Evolutionary conservation across 2,329 filamentous ascomycete species (phyloP).

Genomic region (Tolypocladium tropicale): DNA sequence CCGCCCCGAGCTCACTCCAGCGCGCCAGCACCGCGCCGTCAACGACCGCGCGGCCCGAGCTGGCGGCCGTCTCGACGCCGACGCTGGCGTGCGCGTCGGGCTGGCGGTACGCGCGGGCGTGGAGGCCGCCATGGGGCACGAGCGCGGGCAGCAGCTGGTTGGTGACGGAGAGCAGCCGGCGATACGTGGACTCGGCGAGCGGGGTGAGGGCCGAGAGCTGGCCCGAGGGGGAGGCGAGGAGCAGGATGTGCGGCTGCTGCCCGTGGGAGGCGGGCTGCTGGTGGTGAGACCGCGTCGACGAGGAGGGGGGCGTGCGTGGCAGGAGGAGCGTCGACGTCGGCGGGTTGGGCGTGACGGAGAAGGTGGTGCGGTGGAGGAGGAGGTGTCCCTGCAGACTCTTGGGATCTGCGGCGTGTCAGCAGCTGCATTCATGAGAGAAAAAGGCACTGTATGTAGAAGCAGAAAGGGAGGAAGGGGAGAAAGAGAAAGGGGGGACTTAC

Average conservation of each 20-base stretch:
- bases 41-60: conserved; percentile 56
- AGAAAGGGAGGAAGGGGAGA: too few species aligned
- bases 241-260: conserved; percentile 35
- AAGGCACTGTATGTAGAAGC: background rate
- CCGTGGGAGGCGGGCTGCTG: background rate
- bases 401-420: conserved; percentile 50
- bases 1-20: conserved; percentile 66
- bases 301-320: conserved; percentile 47
- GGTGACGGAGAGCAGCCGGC: conserved; percentile 70
- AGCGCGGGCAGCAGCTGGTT: conserved; percentile 70
- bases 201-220: conserved; percentile 67
- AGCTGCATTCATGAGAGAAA: background rate
- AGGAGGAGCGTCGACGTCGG: conserved; percentile 67
- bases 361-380: conserved; percentile 77
- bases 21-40: conserved; percentile 68
- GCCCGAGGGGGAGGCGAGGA: conserved; percentile 68
- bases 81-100: conserved; percentile 36
- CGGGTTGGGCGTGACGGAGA: conserved; percentile 72
- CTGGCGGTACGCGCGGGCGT: conserved; percentile 67
- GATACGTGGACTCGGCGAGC: conserved; percentile 69
- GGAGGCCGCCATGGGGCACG: conserved; percentile 68
- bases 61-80: conserved; percentile 43
- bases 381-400: conserved; percentile 85
- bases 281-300: conserved; percentile 15
- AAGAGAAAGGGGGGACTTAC: conserved; percentile 39